Conservation (phyloP, 2,329 filamentous ascomycete species). For the Lecanicillium sp. region DNA sequence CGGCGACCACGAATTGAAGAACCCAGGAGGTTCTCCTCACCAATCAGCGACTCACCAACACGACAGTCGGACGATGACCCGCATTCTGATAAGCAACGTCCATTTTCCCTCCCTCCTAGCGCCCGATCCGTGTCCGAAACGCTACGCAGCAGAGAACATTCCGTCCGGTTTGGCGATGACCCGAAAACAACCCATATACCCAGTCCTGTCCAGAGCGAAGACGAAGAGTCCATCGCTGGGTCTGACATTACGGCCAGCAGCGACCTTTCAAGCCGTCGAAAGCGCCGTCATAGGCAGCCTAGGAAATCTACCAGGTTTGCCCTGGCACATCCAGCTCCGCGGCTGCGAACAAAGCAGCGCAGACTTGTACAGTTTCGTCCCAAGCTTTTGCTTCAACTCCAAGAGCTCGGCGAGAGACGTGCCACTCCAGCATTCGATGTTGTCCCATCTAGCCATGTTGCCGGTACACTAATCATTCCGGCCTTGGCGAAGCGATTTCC, state of each 20-base stretch:
- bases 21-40: conserved; percentile 8
- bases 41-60: background rate
- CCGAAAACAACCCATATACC: conserved; percentile 21
- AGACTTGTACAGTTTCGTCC: conserved; percentile 60
- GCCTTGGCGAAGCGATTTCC: conserved; percentile 53
- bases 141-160: conserved; percentile 29
- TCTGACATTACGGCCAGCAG: conserved; percentile 30
- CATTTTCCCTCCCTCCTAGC: conserved; percentile 11
- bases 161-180: conserved; percentile 38
- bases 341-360: conserved; percentile 51
- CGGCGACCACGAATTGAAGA: conserved; percentile 24
- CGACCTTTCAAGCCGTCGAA: conserved; percentile 26
- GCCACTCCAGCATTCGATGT: conserved; percentile 64
- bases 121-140: conserved; percentile 29
- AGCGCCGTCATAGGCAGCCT: conserved; percentile 34
- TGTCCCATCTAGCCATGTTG: conserved; percentile 57
- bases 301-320: conserved; percentile 55
- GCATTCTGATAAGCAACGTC: background rate
- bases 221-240: conserved; percentile 33
- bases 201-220: conserved; percentile 33
- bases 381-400: conserved; percentile 62
- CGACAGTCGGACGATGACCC: background rate
- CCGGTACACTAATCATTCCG: conserved; percentile 47
- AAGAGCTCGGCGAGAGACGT: conserved; percentile 53
- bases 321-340: conserved; percentile 59